A percentile compares a stretch with the other conserved stretches of the same genome.
Evolutionary conservation across 2,329 filamentous ascomycete species (phyloP).

Genomic region (Huntiella bhutanensis): DNA sequence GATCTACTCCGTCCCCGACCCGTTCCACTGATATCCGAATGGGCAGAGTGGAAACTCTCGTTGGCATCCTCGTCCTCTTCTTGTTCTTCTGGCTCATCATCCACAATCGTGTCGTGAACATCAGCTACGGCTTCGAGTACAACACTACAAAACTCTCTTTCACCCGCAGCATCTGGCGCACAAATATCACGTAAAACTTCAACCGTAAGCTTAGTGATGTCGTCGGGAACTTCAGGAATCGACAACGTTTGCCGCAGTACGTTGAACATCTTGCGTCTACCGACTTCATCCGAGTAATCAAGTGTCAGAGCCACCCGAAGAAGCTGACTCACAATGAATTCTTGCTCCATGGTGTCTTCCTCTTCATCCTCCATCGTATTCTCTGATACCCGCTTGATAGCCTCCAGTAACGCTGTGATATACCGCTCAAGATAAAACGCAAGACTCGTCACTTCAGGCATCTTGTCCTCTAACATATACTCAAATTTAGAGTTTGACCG

Average conservation of each 20-base stretch:
- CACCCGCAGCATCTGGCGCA: constrained; percentile 51
- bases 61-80: constrained; percentile 29
- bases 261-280: constrained; percentile 86
- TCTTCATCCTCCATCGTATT: constrained; percentile 46
- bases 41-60: constrained; percentile 81
- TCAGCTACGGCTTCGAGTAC: constrained; percentile 90
- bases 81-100: constrained; percentile 31
- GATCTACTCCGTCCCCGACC: constrained; percentile 26
- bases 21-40: constrained; percentile 51
- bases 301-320: constrained; percentile 80
- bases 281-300: constrained; percentile 95
- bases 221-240: constrained; percentile 73
- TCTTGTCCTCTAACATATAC: constrained; percentile 66
- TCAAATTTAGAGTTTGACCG: constrained; percentile 56
- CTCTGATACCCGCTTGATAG: constrained; percentile 37
- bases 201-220: constrained; percentile 73
- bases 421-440: constrained; percentile 75
- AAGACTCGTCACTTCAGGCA: constrained; percentile 83
- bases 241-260: constrained; percentile 72
- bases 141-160: constrained; percentile 66
- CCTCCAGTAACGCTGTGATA: constrained; percentile 47
- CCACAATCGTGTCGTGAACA: constrained; percentile 82
- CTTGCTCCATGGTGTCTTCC: constrained; percentile 71
- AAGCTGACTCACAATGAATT: constrained; percentile 91
- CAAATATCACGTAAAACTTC: constrained; percentile 71